Evolutionary conservation across 371 early-diverging fungal species (phyloP), one percentile per base, ranked within the genome.

Genomic region (Mucor mucedo): DNA sequence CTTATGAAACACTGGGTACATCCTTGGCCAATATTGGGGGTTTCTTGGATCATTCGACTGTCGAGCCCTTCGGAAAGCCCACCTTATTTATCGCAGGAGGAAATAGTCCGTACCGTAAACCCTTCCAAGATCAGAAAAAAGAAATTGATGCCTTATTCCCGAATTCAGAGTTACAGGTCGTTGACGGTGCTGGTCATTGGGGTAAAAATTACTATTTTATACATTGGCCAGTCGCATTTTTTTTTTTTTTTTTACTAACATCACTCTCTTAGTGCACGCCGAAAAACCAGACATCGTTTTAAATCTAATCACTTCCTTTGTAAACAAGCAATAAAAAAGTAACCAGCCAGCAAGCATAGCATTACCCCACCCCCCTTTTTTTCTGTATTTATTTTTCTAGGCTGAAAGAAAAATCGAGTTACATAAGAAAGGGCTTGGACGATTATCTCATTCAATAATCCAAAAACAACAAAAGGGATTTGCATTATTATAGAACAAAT

Each of bases 181-280:
- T 95, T 6, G 87, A 92, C 27, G 68, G 59, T 42, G 83, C 95
- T 10, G 95, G 95, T 1, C 96, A 95, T 68, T 95, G 96, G 94
- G 91, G 93, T 93, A 86, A 79, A 27, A 47, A 47, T 21, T 21
- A 21, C 21, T 21, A 21, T 21, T 21, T 21, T 21, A 21, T 21
- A 21, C 21, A 21, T 21, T 21, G 21, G 21, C 21, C 21, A 21
- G 21, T 21, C 21, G 21, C 21, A 21, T 21, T 21, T 21, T 21
- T 21, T 21, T 21, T 21, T 21, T 21, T n/a, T 9, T 13, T 38
- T 2, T 50, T 57, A 60, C 48, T 41, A 30, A 50, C 41, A 11
- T 47, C 10, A 6, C 28, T 42, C 29, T 52, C 41, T 39, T 75
- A 88, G 91, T 94, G 14, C 95, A 95, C 76, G 87, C 93, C 2